Evolutionary conservation across 129 eudicot species (phyloP), one percentile per base, ranked within the genome.

Genomic region (Sambucus nigra): DNA sequence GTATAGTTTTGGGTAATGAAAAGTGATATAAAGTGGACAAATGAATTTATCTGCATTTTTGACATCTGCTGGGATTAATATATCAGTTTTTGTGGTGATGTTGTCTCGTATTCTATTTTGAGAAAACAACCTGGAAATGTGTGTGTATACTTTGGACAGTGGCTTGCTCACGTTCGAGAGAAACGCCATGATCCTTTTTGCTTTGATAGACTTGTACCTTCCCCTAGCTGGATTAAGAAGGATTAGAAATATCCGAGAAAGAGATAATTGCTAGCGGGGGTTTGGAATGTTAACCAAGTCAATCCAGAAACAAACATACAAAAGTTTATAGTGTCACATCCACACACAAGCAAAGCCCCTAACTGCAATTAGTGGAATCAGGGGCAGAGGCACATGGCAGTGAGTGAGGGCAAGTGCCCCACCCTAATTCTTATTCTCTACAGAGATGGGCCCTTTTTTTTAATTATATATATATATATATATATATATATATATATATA

Each of bases 241-340:
- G 89, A 95, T 23, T 91, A 95, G 86, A 76, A 54, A 74, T 91
- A 57, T 59, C 98, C 33, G 98, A 91, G 59, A 94, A 91, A 35
- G 89, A 81, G 25, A 60, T 91, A 20, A 64, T 67, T 39, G 69
- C 74, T 44, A 59, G 76, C 47, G 98, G 98, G n/a, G 98, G 98
- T 50, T 59, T 91, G 23, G 98, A 91, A n/a, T n/a, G n/a, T n/a
- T n/a, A n/a, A n/a, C n/a, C n/a, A n/a, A n/a, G n/a, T n/a, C n/a
- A n/a, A n/a, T n/a, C n/a, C n/a, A n/a, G n/a, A n/a, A n/a, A n/a
- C n/a, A n/a, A n/a, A n/a, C n/a, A n/a, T n/a, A n/a, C n/a, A n/a
- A n/a, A n/a, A n/a, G n/a, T n/a, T n/a, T n/a, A n/a, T n/a, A n/a
- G n/a, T n/a, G n/a, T n/a, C n/a, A n/a, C n/a, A n/a, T n/a, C n/a